Base-by-base conservation (phyloP, 2,329 filamentous ascomycete genomes). In the Dissoconium aciculare region DNA sequence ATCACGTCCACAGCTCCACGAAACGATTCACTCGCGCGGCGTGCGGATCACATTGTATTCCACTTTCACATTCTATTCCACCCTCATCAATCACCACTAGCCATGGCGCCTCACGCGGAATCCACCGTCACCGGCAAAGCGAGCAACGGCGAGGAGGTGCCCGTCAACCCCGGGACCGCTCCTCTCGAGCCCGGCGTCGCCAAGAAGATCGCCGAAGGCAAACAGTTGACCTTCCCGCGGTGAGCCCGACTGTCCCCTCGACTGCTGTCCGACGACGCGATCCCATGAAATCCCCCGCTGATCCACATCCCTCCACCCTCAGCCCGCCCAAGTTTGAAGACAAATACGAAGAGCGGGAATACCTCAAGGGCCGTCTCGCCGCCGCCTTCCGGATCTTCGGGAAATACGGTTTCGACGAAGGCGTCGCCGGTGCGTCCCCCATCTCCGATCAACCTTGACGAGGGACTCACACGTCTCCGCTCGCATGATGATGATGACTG, bases 301-400 rank as follows among this genome's bases (percentile, higher is more conserved):
- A 23, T n/a, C n/a, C 19, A 23, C 19, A 8, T 23, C 19, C 19
- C 8, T 23, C 19, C n/a, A n/a, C n/a, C 19, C 19, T 10, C 15
- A 44, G 47, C 26, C 47, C 47, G 15, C 47, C 45, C 5, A 46
- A 42, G 29, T 57, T 57, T 33, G 49, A 52, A 11, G 53, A 56
- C 40, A 51, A 51, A 24, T 46, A 55, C 38, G 41, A 47, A 30
- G 51, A 62, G 37, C 49, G 60, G 15, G 51, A 55, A 27, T 62
- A 57, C 45, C 43, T 53, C 25, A 58, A 58, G 26, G 57, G 59
- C 32, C 54, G 59, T 12, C 53, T 63, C 36, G 60, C 59, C 4
- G 57, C 51, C 2, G 58, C 59, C 0, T 62, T 63, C 40, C 47
- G 59, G 2, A 52, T 60, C 28, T 62, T 62, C 39, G 59, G 56